phyloP scores from a whole-genome alignment of 257 asterid genomes.

The Penstemon barbatus region DNA sequence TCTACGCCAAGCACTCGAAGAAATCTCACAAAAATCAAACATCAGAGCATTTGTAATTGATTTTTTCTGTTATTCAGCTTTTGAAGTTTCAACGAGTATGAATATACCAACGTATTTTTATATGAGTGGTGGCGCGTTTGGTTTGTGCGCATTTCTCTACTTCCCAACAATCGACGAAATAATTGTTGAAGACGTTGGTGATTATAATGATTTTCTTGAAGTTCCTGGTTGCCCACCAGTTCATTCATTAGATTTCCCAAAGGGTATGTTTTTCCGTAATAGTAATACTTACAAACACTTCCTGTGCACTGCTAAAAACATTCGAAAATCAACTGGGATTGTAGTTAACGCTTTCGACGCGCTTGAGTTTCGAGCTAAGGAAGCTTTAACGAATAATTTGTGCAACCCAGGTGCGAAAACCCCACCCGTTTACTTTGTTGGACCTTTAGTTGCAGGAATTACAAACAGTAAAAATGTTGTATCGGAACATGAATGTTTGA shows the following conservation, averaged over 20 bases:
- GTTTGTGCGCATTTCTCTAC: background rate
- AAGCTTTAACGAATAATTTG: conserved; percentile 22
- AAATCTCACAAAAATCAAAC: conserved; percentile 25
- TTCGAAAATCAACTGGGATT: conserved; percentile 30
- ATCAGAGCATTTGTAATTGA: conserved; percentile 34
- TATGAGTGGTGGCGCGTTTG: conserved; percentile 21
- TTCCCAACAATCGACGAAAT: conserved; percentile 26
- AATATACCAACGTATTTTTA: conserved; percentile 35
- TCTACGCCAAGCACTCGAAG: conserved; percentile 21
- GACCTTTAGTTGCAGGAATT: conserved; percentile 8
- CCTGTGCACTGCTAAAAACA: conserved; percentile 9
- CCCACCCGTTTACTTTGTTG: conserved; percentile 29
- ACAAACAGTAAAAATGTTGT: background rate
- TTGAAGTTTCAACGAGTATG: conserved; percentile 29
- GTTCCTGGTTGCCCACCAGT: conserved; percentile 35
- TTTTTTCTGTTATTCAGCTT: conserved; percentile 31
- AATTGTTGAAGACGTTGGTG: conserved; percentile 2
- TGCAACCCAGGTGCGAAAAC: conserved; percentile 26
- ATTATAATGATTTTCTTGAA: conserved; percentile 2
- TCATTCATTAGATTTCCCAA: conserved; percentile 24
- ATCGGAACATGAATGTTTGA: conserved; percentile 24
- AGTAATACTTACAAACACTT: conserved; percentile 24
- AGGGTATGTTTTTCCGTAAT: background rate
- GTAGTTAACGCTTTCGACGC: conserved; percentile 16
- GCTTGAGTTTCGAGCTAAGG: conserved; percentile 29